Base-by-base conservation (phyloP, 768 basidiomycete species). In the Crassisporium funariophilum region DNA sequence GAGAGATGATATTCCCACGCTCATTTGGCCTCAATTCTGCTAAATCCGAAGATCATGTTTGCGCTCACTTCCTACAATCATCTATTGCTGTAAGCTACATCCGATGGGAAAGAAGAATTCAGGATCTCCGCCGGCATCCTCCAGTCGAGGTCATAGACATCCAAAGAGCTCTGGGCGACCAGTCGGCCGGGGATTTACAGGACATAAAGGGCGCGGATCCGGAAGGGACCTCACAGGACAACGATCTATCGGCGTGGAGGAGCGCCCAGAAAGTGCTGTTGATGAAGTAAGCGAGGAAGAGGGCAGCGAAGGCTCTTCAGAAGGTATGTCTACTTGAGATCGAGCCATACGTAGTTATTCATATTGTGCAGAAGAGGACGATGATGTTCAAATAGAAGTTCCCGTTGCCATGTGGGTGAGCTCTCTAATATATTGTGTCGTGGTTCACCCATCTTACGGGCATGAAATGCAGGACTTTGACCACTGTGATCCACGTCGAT, bases 341-440 rank as follows among this genome's bases (percentile, higher is more conserved):
- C 4, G 39, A 21, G 21, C 20, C 12, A 19, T 17, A n/a, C 11
- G 7, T 23, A 34, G 13, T 35, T 36, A 33, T 5, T 5, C 11
- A 27, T 24, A 6, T n/a, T 0, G 5, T 43, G 1, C 27, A 51
- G 47, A 45, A 19, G 53, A 57, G 24, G 62, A 61, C 21, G 59
- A 64, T 6, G 60, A 66, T 13, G 58, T 71, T 2, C 54, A 53
- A 31, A 81, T 82, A 29, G 69, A 76, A 15, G 82, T 97, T 9
- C 91, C 92, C 2, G 85, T 97, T 3, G 94, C 91, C 25, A 98
- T 98, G 95, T 98, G 95, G 95, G 93, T 88, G 47, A 67, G 93
- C 24, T 75, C 16, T 39, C n/a, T 8, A 5, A 31, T 38, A 10
- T 20, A 22, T 46, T 23, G 24, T 17, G 4, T 41, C 35, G 31